phyloP scores from a whole-genome alignment of 805 yeast species.

The Candida pini region DNA sequence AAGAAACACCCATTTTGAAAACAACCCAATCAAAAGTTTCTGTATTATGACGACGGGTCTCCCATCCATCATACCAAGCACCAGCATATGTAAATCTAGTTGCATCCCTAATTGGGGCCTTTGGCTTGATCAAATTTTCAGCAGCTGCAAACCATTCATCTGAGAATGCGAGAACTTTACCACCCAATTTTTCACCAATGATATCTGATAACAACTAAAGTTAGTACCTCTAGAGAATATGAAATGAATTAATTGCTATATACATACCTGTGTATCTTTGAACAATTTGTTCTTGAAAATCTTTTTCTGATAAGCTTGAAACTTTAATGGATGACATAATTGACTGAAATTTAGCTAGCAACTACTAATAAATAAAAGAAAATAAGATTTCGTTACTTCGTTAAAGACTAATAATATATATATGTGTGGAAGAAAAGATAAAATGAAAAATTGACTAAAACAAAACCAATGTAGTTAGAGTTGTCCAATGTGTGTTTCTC shows the following conservation, averaged over 20 bases:
- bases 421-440: too few species aligned
- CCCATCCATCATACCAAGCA: conserved; percentile 99
- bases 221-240: neutral
- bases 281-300: conserved; percentile 43
- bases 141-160: conserved; percentile 98
- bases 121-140: conserved; percentile 74
- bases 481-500: too few species aligned
- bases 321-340: neutral
- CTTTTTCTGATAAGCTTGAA: conserved; percentile 20
- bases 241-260: neutral
- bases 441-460: too few species aligned
- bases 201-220: conserved; percentile 45
- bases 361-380: too few species aligned
- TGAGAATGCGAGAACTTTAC: conserved; percentile 58
- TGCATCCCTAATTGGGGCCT: conserved; percentile 74
- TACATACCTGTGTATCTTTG: conserved; percentile 44
- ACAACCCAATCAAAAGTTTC: conserved; percentile 86
- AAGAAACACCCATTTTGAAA: conserved; percentile 74
- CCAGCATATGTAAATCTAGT: conserved; percentile 78
- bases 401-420: too few species aligned
- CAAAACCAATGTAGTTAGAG: too few species aligned
- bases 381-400: too few species aligned
- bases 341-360: too few species aligned
- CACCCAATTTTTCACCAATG: conserved; percentile 80
- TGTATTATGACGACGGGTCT: conserved; percentile 88